Evolutionary conservation across 257 asterid species (phyloP), one percentile per base, ranked within the genome.

Genomic region (Ligustrum vulgare): DNA sequence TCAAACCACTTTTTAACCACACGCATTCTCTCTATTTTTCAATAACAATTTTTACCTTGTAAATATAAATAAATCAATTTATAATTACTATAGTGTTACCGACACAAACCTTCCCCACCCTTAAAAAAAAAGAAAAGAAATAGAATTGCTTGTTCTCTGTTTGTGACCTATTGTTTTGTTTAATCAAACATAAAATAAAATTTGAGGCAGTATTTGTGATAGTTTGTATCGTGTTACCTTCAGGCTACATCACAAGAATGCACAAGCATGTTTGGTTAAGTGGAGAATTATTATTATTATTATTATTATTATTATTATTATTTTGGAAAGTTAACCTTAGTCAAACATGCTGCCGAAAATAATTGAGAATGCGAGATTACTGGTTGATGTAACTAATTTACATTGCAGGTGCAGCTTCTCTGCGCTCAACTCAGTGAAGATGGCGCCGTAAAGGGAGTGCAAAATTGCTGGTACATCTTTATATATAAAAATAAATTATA

Each of bases 351-450:
- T 60, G 3, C 28, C 3, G 32, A 25, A 22, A 22, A 60, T 60
- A 23, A 3, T 60, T 11, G 34, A 60, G 67, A 10, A 25, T 8
- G 67, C 6, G 6, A 1, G 18, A 60, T 60, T 34, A 60, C 16
- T 25, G 67, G 67, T 60, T 60, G 35, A 10, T 39, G 67, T 58
- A 49, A 32, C 69, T 77, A 36, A 71, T 37, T 11, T 4, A 60
- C 72, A 67, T 71, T 20, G 56, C 64, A 37, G 45, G 45, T 41
- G 49, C 89, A 84, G 90, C 87, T 66, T 80, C 89, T 72, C 82
- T 88, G 75, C 94, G 76, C 75, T 75, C 89, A 33, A 84, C 83
- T 75, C 93, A 84, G 82, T 88, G 85, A 90, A 90, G 79, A 91
- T 91, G 96, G 96, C 25, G 15, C 23, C 86, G 12, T 88, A 91